phyloP scores from a whole-genome alignment of 495 filamentous ascomycete genomes.

The Hypoxylon intermedium region DNA sequence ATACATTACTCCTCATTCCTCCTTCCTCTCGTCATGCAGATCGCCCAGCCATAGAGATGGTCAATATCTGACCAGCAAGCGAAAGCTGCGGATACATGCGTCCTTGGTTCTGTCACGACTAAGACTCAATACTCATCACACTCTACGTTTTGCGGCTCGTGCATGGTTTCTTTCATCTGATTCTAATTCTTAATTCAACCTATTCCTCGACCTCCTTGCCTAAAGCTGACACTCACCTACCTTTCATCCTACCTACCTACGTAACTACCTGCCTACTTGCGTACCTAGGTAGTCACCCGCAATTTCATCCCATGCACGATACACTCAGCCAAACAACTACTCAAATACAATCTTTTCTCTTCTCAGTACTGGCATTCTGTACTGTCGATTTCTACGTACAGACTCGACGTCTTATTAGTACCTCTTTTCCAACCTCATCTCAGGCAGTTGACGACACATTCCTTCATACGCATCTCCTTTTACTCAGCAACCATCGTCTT shows the following conservation, averaged over 20 bases:
- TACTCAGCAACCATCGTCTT: neutral
- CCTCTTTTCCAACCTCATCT: no score
- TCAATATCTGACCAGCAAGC: conserved; percentile 25
- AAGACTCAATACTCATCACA: conserved; percentile 8
- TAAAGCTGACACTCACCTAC: neutral
- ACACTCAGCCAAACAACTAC: neutral
- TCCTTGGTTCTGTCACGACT: conserved; percentile 11
- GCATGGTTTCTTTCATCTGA: conserved; percentile 2
- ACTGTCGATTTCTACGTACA: no score
- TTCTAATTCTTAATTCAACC: conserved; percentile 22
- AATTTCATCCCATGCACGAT: neutral
- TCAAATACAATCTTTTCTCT: neutral
- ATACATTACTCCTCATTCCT: conserved; percentile 10
- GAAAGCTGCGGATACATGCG: conserved; percentile 32
- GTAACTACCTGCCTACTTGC: neutral
- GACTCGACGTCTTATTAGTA: no score
- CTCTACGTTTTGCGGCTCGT: conserved; percentile 1
- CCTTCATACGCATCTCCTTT: neutral
- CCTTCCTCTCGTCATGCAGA: conserved; percentile 11
- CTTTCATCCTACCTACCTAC: neutral
- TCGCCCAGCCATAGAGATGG: conserved; percentile 12
- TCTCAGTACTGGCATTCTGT: no score
- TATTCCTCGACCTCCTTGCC: conserved; percentile 1
- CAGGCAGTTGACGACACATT: neutral
- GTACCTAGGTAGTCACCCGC: neutral